Percentiles rank a stretch among this genome's conserved stretches.
Evolutionary conservation across 495 filamentous ascomycete genomes (phyloP).

Genomic region (Penicillium soppii): DNA sequence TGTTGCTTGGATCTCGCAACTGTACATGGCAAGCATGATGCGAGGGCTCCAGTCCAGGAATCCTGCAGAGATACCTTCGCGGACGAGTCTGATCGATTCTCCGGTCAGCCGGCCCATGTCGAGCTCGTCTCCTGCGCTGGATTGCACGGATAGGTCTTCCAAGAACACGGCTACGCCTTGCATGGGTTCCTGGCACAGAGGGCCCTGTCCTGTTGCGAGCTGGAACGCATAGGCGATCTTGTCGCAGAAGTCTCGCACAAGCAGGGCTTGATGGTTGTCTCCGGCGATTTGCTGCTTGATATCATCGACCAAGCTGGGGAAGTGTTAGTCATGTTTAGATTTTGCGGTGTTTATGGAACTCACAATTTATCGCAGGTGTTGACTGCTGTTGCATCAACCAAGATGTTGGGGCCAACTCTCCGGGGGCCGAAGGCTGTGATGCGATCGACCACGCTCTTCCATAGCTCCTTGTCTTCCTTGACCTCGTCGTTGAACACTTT

Average conservation of each 20-base stretch:
- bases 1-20: conserved; percentile 92
- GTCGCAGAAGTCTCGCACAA: conserved; percentile 76
- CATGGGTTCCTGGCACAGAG: conserved; percentile 89
- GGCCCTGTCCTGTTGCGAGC: conserved; percentile 82
- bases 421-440: conserved; percentile 88
- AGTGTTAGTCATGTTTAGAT: conserved; percentile 13
- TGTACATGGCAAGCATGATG: conserved; percentile 96
- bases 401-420: conserved; percentile 81
- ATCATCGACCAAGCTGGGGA: conserved; percentile 37
- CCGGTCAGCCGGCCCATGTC: conserved; percentile 85
- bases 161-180: conserved; percentile 92
- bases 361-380: conserved; percentile 75
- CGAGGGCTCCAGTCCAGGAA: conserved; percentile 96
- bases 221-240: conserved; percentile 94
- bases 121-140: conserved; percentile 54
- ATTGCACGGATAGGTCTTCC: conserved; percentile 67
- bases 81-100: conserved; percentile 84
- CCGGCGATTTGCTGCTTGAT: conserved; percentile 30
- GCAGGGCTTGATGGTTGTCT: conserved; percentile 52
- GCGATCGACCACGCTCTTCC: conserved; percentile 74
- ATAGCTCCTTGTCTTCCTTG: conserved; percentile 66
- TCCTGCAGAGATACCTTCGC: conserved; percentile 78
- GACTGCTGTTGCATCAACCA: conserved; percentile 79
- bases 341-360: conserved; percentile 22
- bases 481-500: conserved; percentile 60